phyloP scores from a whole-genome alignment of 2,329 filamentous ascomycete genomes.

The Metarhizium anisopliae region DNA sequence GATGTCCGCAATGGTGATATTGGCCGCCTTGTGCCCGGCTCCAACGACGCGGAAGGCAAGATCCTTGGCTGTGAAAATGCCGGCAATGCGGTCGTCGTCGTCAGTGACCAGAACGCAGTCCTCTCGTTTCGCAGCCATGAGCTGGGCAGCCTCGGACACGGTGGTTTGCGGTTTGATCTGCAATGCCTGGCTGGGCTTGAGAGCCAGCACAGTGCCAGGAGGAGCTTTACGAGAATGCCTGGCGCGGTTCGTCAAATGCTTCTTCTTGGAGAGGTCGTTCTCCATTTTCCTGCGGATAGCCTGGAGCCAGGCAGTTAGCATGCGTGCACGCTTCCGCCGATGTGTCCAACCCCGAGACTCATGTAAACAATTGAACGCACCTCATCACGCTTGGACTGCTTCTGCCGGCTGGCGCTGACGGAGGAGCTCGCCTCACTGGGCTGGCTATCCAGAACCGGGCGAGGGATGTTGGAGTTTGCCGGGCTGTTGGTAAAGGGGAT shows the following conservation, averaged over 20 bases:
- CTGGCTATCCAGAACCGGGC: slow-evolving; percentile 57
- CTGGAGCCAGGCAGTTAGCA: slow-evolving; percentile 35
- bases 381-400: slow-evolving; percentile 97
- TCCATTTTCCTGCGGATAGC: slow-evolving; percentile 96
- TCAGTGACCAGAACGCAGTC: slow-evolving; percentile 97
- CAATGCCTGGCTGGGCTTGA: slow-evolving; percentile 90
- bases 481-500: slow-evolving; percentile 55
- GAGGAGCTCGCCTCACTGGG: slow-evolving; percentile 56
- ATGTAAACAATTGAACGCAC: slow-evolving; percentile 42
- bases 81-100: slow-evolving; percentile 93
- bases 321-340: background rate
- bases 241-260: slow-evolving; percentile 66
- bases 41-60: slow-evolving; percentile 95
- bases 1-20: slow-evolving; percentile 91
- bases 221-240: slow-evolving; percentile 87
- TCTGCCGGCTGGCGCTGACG: slow-evolving; percentile 88
- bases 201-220: slow-evolving; percentile 87
- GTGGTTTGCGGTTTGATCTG: slow-evolving; percentile 95
- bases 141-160: slow-evolving; percentile 89
- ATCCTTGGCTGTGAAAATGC: slow-evolving; percentile 99
- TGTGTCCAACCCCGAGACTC: background rate
- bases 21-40: slow-evolving; percentile 77
- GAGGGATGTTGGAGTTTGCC: slow-evolving; percentile 56
- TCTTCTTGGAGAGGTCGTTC: slow-evolving; percentile 96
- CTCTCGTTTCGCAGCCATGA: slow-evolving; percentile 98